These are phyloP conservation scores for Ascochyta lentis DNA, from an alignment of 2,329 filamentous ascomycete genomes.

Conservation along the genomic window DNA sequence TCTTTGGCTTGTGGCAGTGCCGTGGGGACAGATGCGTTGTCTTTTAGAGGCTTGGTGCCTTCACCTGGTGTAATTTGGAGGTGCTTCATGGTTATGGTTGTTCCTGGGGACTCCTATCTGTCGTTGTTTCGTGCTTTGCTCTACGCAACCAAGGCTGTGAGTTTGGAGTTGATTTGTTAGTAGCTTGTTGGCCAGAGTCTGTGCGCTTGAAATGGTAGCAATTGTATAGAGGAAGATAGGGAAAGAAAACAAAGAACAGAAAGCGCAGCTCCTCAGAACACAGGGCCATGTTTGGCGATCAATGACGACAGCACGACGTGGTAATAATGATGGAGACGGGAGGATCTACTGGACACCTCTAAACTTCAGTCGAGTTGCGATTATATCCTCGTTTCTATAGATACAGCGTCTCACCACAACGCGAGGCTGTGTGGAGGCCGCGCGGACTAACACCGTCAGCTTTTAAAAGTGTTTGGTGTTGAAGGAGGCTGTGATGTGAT, in stretches of 20 bases:
- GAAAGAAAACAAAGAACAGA: slow-evolving; percentile 36
- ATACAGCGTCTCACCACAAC: neutral
- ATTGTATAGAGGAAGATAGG: slow-evolving; percentile 35
- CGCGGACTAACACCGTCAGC: neutral
- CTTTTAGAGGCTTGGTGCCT: slow-evolving; percentile 49
- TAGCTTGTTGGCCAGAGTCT: slow-evolving; percentile 7
- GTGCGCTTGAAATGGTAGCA: slow-evolving; percentile 18
- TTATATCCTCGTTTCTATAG: neutral
- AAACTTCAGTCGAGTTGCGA: neutral
- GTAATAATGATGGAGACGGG: slow-evolving; percentile 23
- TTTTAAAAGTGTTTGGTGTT: slow-evolving; percentile 4
- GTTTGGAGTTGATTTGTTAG: neutral
- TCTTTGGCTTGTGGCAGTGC: slow-evolving; percentile 54
- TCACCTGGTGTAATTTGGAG: slow-evolving; percentile 50
- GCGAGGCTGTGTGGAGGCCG: slow-evolving; percentile 9
- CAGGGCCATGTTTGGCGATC: slow-evolving; percentile 26
- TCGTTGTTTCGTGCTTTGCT: neutral
- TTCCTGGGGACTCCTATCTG: neutral
- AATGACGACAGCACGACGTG: slow-evolving; percentile 35
- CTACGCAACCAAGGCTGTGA: neutral
- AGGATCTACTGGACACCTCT: neutral
- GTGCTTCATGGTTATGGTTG: slow-evolving; percentile 46
- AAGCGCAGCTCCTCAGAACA: slow-evolving; percentile 33
- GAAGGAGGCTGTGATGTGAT: slow-evolving; percentile 11
- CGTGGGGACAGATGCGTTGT: slow-evolving; percentile 42